phyloP scores from a whole-genome alignment of 441 rosid species.

The Populus trichocarpa region DNA sequence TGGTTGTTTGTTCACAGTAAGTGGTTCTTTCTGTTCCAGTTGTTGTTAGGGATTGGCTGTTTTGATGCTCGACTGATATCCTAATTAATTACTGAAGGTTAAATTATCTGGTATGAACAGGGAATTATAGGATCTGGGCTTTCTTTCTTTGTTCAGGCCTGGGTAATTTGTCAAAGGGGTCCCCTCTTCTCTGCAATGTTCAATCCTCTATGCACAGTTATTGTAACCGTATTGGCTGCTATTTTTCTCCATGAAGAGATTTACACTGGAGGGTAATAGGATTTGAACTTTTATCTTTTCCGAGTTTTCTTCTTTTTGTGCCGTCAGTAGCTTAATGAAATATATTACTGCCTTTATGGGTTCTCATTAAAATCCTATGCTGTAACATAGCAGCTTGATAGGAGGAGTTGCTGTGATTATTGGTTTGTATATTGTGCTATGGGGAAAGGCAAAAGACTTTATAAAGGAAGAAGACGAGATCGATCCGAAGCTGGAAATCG shows the following conservation, averaged over 20 bases:
- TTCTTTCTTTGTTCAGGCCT: constrained; percentile 51
- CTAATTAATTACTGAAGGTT: not conserved
- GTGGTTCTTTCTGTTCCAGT: not conserved
- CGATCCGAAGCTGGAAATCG: constrained; percentile 26
- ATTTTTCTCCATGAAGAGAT: constrained; percentile 48
- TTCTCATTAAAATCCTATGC: not conserved
- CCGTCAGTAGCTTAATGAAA: not conserved
- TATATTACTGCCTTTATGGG: not conserved
- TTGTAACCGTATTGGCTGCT: constrained; percentile 52
- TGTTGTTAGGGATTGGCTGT: too few species aligned
- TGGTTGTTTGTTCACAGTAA: constrained; percentile 40
- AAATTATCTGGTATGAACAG: constrained; percentile 33
- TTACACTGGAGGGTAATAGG: constrained; percentile 51
- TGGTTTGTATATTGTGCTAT: constrained; percentile 31
- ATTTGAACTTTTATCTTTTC: not conserved
- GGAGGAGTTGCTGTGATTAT: constrained; percentile 58
- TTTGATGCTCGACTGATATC: not conserved
- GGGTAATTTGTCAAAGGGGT: constrained; percentile 60
- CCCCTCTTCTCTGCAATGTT: constrained; percentile 63
- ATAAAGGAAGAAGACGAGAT: constrained; percentile 15
- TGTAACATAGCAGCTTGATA: constrained; percentile 37
- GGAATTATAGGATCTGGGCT: constrained; percentile 56
- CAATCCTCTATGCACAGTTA: constrained; percentile 56
- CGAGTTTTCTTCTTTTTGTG: not conserved
- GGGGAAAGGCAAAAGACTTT: constrained; percentile 53